Evolutionary conservation across 176 grass and related monocot genomes (phyloP), one percentile per base, ranked within the genome.

Genomic region (Cocos nucifera): DNA sequence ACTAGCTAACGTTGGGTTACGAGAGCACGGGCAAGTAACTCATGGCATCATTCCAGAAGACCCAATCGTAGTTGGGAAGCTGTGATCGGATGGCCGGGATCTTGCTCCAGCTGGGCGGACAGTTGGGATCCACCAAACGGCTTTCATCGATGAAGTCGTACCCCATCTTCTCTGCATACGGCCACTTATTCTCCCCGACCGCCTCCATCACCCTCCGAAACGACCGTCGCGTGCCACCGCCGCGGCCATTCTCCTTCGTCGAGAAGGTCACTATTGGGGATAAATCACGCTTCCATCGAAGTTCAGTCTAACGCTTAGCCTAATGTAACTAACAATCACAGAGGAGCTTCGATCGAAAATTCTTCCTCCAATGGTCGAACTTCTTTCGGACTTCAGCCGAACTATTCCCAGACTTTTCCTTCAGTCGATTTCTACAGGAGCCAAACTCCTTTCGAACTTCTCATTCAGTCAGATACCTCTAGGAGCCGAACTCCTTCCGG

Each of bases 81-180:
- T 51, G 30, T 51, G 78, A 50, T 54, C 68, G 66, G 21, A 81
- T 35, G 57, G 78, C 78, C 19, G 70, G 58, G 9, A 81, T 81
- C 65, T 81, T 81, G 78, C 78, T 81, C 71, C 78, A 81, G 58
- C 71, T 81, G 1, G 78, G 78, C 0, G 78, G 78, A 18, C 78
- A 71, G 58, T 57, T 74, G 3, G 22, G 7, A 57, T 81, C 78
- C 3, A 81, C 20, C 64, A 75, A 56, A 56, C 22, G 27, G 49
- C 64, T 51, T 14, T 49, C 58, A 1, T 75, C 78, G 24, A 65
- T 17, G 56, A 75, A 81, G 15, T 6, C 17, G 18, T 81, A 81
- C 30, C 78, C 78, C 63, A 57, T 63, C 29, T 16, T 59, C 29
- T 20, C 61, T 0, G 71, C 19, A 22, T 70, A 81, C 2, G 71